Conservation (phyloP, 1,284 basidiomycete genomes). For the Cutaneotrichosporon sp. region DNA sequence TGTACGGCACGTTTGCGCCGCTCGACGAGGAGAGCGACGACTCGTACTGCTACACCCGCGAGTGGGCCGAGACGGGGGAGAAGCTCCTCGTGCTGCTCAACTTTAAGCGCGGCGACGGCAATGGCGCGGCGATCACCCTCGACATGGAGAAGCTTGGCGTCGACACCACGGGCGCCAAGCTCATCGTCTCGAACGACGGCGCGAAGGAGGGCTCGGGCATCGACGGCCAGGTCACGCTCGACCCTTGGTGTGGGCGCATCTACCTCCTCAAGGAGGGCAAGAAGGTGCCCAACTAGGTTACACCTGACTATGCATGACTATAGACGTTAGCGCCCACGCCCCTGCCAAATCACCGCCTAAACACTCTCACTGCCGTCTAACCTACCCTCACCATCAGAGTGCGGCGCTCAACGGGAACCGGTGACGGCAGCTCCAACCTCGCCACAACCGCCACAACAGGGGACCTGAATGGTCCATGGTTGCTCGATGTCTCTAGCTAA, state of each 20-base stretch:
- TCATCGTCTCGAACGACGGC: constrained; percentile 34
- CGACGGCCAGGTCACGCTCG: constrained; percentile 21
- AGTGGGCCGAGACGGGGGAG: constrained; percentile 35
- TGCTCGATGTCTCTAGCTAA: no score
- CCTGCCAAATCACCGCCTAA: no score
- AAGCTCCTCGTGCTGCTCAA: constrained; percentile 60
- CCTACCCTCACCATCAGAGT: no score
- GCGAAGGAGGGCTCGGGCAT: constrained; percentile 22
- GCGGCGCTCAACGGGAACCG: no score
- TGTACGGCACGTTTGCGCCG: constrained; percentile 58
- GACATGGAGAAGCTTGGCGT: constrained; percentile 20
- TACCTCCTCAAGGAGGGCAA: constrained; percentile 28
- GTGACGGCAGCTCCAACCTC: no score
- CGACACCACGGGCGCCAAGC: constrained; percentile 26
- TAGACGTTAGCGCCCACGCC: no score
- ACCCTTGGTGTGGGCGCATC: constrained; percentile 33
- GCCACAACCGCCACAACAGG: no score
- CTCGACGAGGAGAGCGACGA: constrained; percentile 55
- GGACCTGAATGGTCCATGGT: no score
- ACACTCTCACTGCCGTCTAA: no score
- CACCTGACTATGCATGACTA: no score
- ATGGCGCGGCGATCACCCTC: constrained; percentile 19
- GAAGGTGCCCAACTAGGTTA: neutral
- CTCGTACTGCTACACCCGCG: constrained; percentile 62
- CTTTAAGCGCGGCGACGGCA: constrained; percentile 49